Base-by-base conservation (phyloP, 1,139 yeast genomes). In the Pichia sp. region DNA sequence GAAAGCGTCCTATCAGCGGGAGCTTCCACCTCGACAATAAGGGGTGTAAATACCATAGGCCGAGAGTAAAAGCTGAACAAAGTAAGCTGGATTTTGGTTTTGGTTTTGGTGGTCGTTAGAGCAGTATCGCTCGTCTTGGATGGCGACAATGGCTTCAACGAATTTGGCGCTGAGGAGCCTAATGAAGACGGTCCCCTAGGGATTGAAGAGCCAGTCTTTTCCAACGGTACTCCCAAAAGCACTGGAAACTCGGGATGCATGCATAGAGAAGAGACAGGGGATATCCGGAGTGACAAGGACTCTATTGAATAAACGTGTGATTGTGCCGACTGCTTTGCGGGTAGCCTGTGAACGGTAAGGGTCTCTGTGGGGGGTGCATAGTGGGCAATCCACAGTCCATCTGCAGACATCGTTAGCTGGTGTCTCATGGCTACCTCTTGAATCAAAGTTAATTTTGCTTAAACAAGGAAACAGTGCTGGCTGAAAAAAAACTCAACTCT, bases 151-250 rank as follows among this genome's bases (percentile, higher is more conserved):
- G 41, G 41, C 16, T 10, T 36, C 16, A 15, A 36, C 8, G 41
- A 36, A 36, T 36, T 6, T n/a, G n/a, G 16, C 7, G 16, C 29
- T n/a, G 15, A 42, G 31, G 23, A 29, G 11, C 26, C 26, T n/a
- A 30, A 31, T 11, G 49, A 46, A 11, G 47, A 41, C n/a, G 54
- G 54, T 8, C 51, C 54, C 30, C 19, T 43, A 6, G 51, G 51
- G 4, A 52, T 34, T 26, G 31, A 5, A 8, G 43, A 8, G 4
- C 7, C 23, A 13, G 32, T 11, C 16, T 42, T 49, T 15, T 16
- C 30, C 31, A 41, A n/a, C 6, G 51, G 34, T 40, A 42, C 36
- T 32, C 51, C 51, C n/a, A 41, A 19, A 15, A 49, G n/a, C 4
- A 42, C 36, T 8, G 51, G 49, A 10, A 36, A 11, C 8, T 36